A percentile compares a stretch with the other conserved stretches of the same genome.
Conservation (phyloP, 2,329 filamentous ascomycete species). For the Nothomitra cinnamomea region DNA sequence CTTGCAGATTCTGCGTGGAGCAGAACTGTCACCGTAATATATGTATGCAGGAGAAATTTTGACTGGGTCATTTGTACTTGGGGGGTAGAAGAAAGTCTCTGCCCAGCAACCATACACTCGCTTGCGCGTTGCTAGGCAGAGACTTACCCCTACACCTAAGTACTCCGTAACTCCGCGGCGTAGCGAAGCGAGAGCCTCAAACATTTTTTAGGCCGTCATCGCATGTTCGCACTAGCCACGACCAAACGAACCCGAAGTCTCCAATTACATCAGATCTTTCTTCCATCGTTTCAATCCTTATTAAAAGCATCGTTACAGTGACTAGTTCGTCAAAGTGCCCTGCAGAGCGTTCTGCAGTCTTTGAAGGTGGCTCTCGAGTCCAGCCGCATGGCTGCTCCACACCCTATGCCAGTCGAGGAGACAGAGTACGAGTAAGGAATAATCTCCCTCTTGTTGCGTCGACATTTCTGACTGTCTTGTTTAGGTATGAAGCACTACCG, state of each 20-base stretch:
- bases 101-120: too few species aligned
- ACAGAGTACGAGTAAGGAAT: slow-evolving; percentile 2
- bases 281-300: not conserved
- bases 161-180: not conserved
- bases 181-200: not conserved
- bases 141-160: too few species aligned
- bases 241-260: not conserved
- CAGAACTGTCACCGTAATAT: too few species aligned
- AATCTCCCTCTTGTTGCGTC: not conserved
- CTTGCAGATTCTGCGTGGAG: too few species aligned
- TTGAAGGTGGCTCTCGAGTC: not conserved
- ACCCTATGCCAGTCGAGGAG: slow-evolving; percentile 5
- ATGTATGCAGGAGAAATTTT: too few species aligned
- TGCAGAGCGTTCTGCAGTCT: not conserved
- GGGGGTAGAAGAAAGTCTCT: too few species aligned
- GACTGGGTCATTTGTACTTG: too few species aligned
- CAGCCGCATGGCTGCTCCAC: slow-evolving; percentile 4
- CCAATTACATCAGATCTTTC: not conserved
- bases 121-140: too few species aligned
- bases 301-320: not conserved
- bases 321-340: not conserved
- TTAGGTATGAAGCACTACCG: slow-evolving; percentile 78
- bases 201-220: not conserved
- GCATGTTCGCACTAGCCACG: too few species aligned
- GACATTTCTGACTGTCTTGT: not conserved